Percentiles rank a stretch among this genome's conserved stretches.
Evolutionary conservation across 148 eudicot genomes (phyloP).

Genomic region (Rhododendron mucronatum): DNA sequence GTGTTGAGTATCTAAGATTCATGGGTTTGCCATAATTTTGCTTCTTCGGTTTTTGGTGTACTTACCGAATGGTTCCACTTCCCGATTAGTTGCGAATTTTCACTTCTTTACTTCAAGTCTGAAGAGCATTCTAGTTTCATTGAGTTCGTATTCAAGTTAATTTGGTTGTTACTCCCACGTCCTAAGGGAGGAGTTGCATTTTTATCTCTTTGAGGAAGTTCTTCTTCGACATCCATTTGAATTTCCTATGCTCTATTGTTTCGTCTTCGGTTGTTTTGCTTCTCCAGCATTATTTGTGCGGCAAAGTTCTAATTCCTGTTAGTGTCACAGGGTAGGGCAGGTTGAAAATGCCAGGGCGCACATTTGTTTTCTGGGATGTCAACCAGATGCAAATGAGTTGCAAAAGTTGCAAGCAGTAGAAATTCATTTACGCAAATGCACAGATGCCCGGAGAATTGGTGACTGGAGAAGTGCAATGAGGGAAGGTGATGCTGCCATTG

Average conservation of each 20-base stretch:
- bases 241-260: conserved; percentile 1
- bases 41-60: background rate
- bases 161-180: background rate
- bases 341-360: conserved; percentile 75
- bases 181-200: background rate
- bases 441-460: conserved; percentile 51
- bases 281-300: background rate
- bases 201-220: background rate
- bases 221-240: conserved; percentile 3
- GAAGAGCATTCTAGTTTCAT: background rate
- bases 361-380: conserved; percentile 49
- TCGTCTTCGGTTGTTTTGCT: conserved; percentile 13
- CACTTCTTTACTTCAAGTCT: background rate
- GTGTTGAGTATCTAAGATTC: background rate
- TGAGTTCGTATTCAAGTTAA: background rate
- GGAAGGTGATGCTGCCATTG: conserved; percentile 67
- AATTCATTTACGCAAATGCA: conserved; percentile 53
- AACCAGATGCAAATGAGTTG: conserved; percentile 47
- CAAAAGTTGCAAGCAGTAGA: conserved; percentile 59
- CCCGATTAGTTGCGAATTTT: background rate
- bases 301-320: conserved; percentile 30
- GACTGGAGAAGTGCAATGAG: conserved; percentile 70
- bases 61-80: background rate
- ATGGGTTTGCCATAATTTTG: background rate
- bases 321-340: conserved; percentile 66